A percentile compares a stretch with the other conserved stretches of the same genome.
Evolutionary conservation across 352 stramenopile species (phyloP).

Genomic region (Blastocystis sp.): DNA sequence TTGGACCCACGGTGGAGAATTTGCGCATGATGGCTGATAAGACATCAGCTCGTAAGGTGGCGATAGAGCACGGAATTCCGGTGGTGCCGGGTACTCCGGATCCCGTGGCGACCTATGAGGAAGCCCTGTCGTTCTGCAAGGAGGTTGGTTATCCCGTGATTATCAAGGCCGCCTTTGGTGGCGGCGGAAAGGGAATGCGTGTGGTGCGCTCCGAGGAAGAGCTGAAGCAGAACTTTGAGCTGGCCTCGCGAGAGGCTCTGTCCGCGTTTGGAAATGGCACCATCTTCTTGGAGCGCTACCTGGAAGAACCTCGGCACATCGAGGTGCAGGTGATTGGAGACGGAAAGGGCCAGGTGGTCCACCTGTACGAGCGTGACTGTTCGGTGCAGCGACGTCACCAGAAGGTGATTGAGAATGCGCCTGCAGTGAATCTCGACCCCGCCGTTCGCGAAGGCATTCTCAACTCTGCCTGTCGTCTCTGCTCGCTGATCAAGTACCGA

Average conservation of each 20-base stretch:
- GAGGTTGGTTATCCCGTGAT: slow-evolving; percentile 81
- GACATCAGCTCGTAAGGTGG: slow-evolving; percentile 75
- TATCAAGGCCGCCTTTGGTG: slow-evolving; percentile 93
- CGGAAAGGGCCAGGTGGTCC: slow-evolving; percentile 82
- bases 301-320: slow-evolving; percentile 88
- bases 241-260: slow-evolving; percentile 72
- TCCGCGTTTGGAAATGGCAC: slow-evolving; percentile 85
- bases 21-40: slow-evolving; percentile 80
- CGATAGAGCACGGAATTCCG: slow-evolving; percentile 78
- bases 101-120: slow-evolving; percentile 76
- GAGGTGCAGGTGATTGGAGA: slow-evolving; percentile 94
- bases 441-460: slow-evolving; percentile 64
- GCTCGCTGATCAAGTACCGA: slow-evolving; percentile 81
- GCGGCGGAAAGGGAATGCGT: slow-evolving; percentile 91
- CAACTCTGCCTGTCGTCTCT: slow-evolving; percentile 80
- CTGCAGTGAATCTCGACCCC: slow-evolving; percentile 57
- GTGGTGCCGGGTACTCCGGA: slow-evolving; percentile 75
- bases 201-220: slow-evolving; percentile 76
- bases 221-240: slow-evolving; percentile 78
- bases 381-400: slow-evolving; percentile 93
- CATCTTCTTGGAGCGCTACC: slow-evolving; percentile 90
- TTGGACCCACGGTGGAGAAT: slow-evolving; percentile 86
- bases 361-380: slow-evolving; percentile 92
- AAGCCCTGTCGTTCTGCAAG: slow-evolving; percentile 82
- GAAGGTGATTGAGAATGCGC: slow-evolving; percentile 74